Evolutionary conservation across 257 asterid genomes (phyloP), one percentile per base, ranked within the genome.

Genomic region (Nemophila menziesii): DNA sequence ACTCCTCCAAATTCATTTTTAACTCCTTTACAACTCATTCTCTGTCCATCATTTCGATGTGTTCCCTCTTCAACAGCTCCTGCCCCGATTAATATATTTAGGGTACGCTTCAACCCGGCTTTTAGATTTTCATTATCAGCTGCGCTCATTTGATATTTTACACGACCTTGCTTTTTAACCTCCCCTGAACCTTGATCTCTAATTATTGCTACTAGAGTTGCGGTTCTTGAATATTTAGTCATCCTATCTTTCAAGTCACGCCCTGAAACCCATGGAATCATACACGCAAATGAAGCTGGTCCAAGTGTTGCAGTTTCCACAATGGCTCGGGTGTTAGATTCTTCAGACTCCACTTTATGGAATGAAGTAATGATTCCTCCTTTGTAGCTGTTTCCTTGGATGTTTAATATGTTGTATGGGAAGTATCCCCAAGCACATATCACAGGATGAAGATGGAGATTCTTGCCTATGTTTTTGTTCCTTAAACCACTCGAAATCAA

Each of bases 11-110:
- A 4, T 72, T 47, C 77, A 5, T 60, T 18, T 22, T 40, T 56
- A n/a, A 66, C 46, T 56, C 82, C 93, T 41, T 29, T 45, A 21
- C 90, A 80, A 5, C 42, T 55, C 11, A 80, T 37, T 23, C 54
- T 80, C 65, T 80, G 97, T 2, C 97, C 94, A 26, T 84, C 95
- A 16, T 79, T 89, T 51, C 74, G 77, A 47, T 65, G 74, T 0
- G 94, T 89, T 5, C 97, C 97, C 9, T 80, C 95, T 56, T 89
- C 97, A n/a, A 21, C 71, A 0, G 97, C 97, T 49, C 95, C 93
- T 0, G 97, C 97, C 4, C 70, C 83, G 3, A 80, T 60, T 39
- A 89, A 55, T 20, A 89, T 89, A 58, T 92, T 62, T 65, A 84
- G 13, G 6, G 86, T 89, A 22, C 54, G 74, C 43, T 92, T 74